Percentiles rank a stretch among this genome's conserved stretches.
Evolutionary conservation across 169 alveolate species (phyloP).

Genomic region (Eimeria tenella): DNA sequence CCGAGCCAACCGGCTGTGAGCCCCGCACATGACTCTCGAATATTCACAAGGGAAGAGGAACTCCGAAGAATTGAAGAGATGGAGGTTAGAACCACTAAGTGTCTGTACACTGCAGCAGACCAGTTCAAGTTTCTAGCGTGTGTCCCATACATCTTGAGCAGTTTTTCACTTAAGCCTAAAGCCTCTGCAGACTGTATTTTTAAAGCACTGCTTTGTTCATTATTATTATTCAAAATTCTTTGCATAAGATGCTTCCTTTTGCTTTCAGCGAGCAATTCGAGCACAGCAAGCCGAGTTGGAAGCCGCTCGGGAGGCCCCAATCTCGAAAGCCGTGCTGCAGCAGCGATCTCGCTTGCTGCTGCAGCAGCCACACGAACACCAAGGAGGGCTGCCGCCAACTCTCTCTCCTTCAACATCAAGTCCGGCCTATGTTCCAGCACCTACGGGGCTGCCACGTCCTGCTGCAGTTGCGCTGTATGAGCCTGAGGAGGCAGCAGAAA

Average conservation of each 20-base stretch:
- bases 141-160: no score
- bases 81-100: neutral
- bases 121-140: no score
- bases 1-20: no score
- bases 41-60: neutral
- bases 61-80: neutral
- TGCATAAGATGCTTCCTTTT: neutral
- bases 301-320: neutral
- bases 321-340: slow-evolving; percentile 34
- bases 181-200: neutral
- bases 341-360: neutral
- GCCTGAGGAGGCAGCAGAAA: slow-evolving; percentile 55
- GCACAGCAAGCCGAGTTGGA: slow-evolving; percentile 1
- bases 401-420: slow-evolving; percentile 24
- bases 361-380: slow-evolving; percentile 58
- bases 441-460: neutral
- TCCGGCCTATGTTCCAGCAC: neutral
- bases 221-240: neutral
- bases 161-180: neutral
- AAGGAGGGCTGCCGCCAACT: slow-evolving; percentile 6
- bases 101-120: neutral
- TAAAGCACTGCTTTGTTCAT: neutral
- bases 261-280: neutral
- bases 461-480: neutral
- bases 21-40: no score